Evolutionary conservation across 2,329 filamentous ascomycete genomes (phyloP), one percentile per base, ranked within the genome.

Genomic region (Curvularia lunata): DNA sequence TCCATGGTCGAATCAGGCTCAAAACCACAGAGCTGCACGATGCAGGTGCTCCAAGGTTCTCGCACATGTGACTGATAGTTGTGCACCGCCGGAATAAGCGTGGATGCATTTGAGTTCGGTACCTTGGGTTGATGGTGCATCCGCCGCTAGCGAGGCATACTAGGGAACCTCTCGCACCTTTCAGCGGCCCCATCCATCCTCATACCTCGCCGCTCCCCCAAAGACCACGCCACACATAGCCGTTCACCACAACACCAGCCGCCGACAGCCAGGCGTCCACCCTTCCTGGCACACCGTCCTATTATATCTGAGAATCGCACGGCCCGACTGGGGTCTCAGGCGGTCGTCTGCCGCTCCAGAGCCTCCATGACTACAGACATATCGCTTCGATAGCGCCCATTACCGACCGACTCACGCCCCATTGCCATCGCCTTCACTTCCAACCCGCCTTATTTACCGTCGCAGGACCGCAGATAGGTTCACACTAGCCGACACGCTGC

Each of bases 341-440:
- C 64, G 63, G 64, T 64, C 61, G 63, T 55, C 63, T 67, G 63
- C 67, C 66, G 50, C 61, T 57, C 50, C 59, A 61, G 52, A 64
- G 61, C 65, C 65, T 66, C 63, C 68, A 75, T 75, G 71, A 71
- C 69, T 62, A 54, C 56, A 68, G 52, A 69, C 72, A 74, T 69
- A 66, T 59, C 50, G 52, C 57, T 45, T 59, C 66, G 62, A 70
- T 73, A 74, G 63, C 63, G 62, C 65, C 65, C 63, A 62, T 65
- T 59, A 62, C 62, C 62, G 58, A 59, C 56, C 46, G 58, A 40
- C 18, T 32, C 52, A 45, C 55, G 25, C 47, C 42, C 50, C 21
- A 54, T 27, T 30, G 53, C 64, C 43, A 49, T 49, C 59, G 34
- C 54, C 34, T 42, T 47, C 46, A 25, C 28, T 25, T 38, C 28